A percentile compares a stretch with the other conserved stretches of the same genome.
Conservation (phyloP, 2,329 filamentous ascomycete genomes). For the Acephala macrosclerotiorum region DNA sequence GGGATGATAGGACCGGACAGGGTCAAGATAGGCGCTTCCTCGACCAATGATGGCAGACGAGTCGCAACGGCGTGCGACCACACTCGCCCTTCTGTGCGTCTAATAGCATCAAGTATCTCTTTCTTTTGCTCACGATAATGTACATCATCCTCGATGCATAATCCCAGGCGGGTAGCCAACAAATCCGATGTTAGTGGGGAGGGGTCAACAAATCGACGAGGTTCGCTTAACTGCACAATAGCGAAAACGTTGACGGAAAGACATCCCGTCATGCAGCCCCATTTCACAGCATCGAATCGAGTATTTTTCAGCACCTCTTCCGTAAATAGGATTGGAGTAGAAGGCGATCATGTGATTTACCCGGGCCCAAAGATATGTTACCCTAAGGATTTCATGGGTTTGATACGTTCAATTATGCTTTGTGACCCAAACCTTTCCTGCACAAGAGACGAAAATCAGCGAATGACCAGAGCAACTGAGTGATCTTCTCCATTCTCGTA, state of each 20-base stretch:
- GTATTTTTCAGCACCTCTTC: neutral
- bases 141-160: neutral
- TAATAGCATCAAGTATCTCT: slow-evolving; percentile 4
- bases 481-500: slow-evolving; percentile 11
- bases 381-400: neutral
- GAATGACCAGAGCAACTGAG: slow-evolving; percentile 13
- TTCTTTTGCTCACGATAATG: neutral
- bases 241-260: neutral
- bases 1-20: neutral
- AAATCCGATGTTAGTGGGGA: neutral
- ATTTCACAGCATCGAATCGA: neutral
- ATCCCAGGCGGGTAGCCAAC: neutral
- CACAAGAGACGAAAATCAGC: slow-evolving; percentile 12
- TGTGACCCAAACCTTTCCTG: slow-evolving; percentile 3
- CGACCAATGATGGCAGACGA: neutral
- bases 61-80: neutral
- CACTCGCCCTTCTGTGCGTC: neutral
- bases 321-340: neutral
- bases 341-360: slow-evolving; percentile 1
- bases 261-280: slow-evolving; percentile 3
- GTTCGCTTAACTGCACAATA: neutral
- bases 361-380: neutral
- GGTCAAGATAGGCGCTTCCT: neutral
- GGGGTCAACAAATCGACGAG: too few species aligned
- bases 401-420: slow-evolving; percentile 1